Evolutionary conservation across 257 asterid species (phyloP).

Genomic region (Datura wrightii): DNA sequence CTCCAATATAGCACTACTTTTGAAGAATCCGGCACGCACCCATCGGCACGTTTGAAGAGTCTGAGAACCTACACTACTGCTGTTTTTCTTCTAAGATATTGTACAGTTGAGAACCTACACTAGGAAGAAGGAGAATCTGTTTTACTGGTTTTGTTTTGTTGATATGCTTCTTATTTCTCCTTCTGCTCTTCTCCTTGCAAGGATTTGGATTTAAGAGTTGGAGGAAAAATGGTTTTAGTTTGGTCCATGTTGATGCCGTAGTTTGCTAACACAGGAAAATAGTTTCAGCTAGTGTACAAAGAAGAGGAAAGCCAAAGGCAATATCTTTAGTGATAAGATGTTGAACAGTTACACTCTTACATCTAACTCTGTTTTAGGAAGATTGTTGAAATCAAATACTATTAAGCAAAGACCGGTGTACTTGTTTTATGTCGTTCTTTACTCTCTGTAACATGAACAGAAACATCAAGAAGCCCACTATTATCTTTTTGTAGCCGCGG

Average conservation of each 20-base stretch:
- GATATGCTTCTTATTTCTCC: too few species aligned
- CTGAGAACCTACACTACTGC: too few species aligned
- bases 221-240: not conserved
- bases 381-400: not conserved
- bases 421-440: not conserved
- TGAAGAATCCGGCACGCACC: too few species aligned
- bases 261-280: not conserved
- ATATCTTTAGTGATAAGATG: not conserved
- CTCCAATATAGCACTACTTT: too few species aligned
- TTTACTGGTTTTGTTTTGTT: too few species aligned
- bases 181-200: not conserved
- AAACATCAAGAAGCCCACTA: not conserved
- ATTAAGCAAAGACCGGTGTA: not conserved
- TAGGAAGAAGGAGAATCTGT: too few species aligned
- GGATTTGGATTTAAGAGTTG: not conserved
- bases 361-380: not conserved
- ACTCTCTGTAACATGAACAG: not conserved
- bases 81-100: too few species aligned
- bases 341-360: not conserved
- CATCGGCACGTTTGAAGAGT: too few species aligned
- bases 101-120: too few species aligned
- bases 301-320: not conserved
- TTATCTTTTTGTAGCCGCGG: not conserved
- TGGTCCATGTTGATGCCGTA: not conserved
- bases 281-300: not conserved